These are phyloP conservation scores for Zasmidium cellare DNA, from an alignment of 2,329 filamentous ascomycete species.

Conservation along the genomic window DNA sequence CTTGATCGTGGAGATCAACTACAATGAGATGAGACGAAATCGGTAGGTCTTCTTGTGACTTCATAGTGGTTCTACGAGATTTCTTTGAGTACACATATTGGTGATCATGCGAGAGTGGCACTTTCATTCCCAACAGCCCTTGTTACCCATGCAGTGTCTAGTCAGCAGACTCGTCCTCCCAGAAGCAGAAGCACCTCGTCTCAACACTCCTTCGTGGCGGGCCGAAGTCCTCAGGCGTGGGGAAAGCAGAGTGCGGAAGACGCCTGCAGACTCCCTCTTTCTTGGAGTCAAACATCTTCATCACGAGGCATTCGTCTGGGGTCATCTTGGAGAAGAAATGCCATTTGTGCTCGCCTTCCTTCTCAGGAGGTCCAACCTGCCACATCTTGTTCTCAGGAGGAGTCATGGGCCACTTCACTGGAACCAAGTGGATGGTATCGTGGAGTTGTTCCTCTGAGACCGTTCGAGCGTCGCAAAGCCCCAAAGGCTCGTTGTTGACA, in stretches of 20 bases:
- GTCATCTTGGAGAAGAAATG: constrained; percentile 66
- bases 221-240: constrained; percentile 1
- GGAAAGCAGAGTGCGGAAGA: constrained; percentile 1
- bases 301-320: constrained; percentile 57
- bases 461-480: constrained; percentile 3
- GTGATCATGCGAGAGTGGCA: too few relatives aligned
- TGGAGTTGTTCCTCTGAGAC: not conserved
- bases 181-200: constrained; percentile 4
- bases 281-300: constrained; percentile 64
- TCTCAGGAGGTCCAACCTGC: constrained; percentile 46
- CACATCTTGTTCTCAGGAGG: constrained; percentile 22
- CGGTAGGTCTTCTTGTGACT: too few relatives aligned
- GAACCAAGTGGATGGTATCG: not conserved
- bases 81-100: too few relatives aligned
- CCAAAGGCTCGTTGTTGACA: constrained; percentile 3
- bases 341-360: constrained; percentile 52
- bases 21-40: too few relatives aligned
- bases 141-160: too few relatives aligned
- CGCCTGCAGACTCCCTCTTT: constrained; percentile 33
- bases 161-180: too few relatives aligned
- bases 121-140: too few relatives aligned
- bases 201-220: constrained; percentile 6
- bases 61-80: too few relatives aligned
- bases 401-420: not conserved
- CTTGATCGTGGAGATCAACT: too few relatives aligned